These are phyloP conservation scores for Penicillium occitanis DNA, from an alignment of 2,329 filamentous ascomycete species.

Conservation along the genomic window DNA sequence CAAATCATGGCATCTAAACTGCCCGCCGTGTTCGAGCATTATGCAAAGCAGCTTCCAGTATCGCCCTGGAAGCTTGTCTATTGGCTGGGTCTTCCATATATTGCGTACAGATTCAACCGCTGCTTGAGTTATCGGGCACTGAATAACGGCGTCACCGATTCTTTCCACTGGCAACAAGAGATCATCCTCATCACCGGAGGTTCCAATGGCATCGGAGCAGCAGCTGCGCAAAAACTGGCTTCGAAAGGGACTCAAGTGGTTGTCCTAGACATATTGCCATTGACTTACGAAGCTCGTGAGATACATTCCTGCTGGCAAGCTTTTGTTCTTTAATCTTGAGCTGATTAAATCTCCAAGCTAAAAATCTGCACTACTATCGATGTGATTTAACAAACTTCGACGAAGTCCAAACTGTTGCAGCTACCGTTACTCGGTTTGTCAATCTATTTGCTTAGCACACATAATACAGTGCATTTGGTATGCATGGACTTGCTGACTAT, in stretches of 20 bases:
- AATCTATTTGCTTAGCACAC: neutral
- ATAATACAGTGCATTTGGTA: neutral
- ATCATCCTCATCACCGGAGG: slow-evolving; percentile 12
- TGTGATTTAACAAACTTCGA: slow-evolving; percentile 15
- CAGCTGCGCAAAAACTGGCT: slow-evolving; percentile 2
- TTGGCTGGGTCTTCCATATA: slow-evolving; percentile 8
- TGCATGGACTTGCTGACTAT: neutral
- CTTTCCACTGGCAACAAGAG: slow-evolving; percentile 12
- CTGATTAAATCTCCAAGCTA: neutral
- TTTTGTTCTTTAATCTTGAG: neutral
- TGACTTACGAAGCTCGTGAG: slow-evolving; percentile 15
- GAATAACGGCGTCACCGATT: neutral
- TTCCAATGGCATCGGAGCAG: slow-evolving; percentile 15
- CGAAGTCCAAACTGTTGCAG: neutral
- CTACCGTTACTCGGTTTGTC: neutral
- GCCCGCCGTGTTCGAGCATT: neutral
- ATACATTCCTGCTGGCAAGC: neutral
- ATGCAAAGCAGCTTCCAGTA: neutral
- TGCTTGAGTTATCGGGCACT: slow-evolving; percentile 8
- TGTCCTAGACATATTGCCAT: slow-evolving; percentile 8
- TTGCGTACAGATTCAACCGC: neutral
- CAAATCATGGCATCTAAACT: neutral
- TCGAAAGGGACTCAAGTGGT: slow-evolving; percentile 1
- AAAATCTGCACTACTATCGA: slow-evolving; percentile 11
- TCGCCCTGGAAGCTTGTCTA: slow-evolving; percentile 2